A percentile compares a stretch with the other conserved stretches of the same genome.
Conservation (phyloP, 2,329 filamentous ascomycete species). For the Diaporthe nobilis region DNA sequence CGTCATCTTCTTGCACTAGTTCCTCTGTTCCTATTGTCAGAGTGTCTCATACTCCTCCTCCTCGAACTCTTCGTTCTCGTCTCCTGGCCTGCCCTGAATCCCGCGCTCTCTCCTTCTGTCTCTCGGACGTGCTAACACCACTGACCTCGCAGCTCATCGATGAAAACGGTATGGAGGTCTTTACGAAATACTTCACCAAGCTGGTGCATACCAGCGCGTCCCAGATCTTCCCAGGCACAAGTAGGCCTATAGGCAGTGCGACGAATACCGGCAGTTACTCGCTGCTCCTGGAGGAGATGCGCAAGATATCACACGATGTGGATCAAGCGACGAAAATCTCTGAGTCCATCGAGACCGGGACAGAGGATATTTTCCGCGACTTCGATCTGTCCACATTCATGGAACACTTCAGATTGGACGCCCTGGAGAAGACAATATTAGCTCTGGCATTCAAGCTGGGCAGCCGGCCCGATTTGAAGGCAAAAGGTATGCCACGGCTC, state of each 20-base stretch:
- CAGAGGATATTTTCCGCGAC: slow-evolving; percentile 94
- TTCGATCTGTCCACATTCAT: slow-evolving; percentile 97
- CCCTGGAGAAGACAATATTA: slow-evolving; percentile 87
- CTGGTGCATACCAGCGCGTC: slow-evolving; percentile 91
- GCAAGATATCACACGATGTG: slow-evolving; percentile 84
- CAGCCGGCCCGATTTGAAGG: slow-evolving; percentile 84
- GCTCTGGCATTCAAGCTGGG: slow-evolving; percentile 89
- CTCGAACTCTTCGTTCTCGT: background rate
- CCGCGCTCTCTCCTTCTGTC: background rate
- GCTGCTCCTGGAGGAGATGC: slow-evolving; percentile 85
- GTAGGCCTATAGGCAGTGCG: slow-evolving; percentile 74
- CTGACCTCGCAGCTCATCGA: slow-evolving; percentile 81
- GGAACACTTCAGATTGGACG: slow-evolving; percentile 95
- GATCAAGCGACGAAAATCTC: slow-evolving; percentile 92
- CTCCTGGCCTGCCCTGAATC: background rate
- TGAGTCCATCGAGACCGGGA: slow-evolving; percentile 90
- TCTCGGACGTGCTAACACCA: background rate
- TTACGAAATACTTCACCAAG: slow-evolving; percentile 94
- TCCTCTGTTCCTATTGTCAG: background rate
- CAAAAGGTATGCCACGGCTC: slow-evolving; percentile 77
- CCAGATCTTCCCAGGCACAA: slow-evolving; percentile 88
- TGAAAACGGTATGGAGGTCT: slow-evolving; percentile 99
- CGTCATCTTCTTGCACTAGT: background rate
- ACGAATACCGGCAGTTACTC: slow-evolving; percentile 82
- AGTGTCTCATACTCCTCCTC: background rate